These are phyloP conservation scores for Microsporum canis DNA, from an alignment of 2,329 filamentous ascomycete genomes.

Conservation along the genomic window DNA sequence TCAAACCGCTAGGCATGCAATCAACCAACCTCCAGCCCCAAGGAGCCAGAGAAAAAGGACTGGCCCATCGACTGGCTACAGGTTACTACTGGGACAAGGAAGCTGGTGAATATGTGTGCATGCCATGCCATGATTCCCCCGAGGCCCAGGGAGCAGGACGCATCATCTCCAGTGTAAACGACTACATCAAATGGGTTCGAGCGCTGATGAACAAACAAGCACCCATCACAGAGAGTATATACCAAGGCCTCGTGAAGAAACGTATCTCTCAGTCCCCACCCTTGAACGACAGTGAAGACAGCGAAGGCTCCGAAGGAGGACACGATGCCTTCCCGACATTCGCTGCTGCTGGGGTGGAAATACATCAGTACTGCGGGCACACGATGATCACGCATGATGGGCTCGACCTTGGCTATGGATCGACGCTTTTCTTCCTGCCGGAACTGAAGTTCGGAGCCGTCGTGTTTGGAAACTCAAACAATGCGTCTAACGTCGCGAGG, in stretches of 20 bases:
- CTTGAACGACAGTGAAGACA: background rate
- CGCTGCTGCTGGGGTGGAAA: conserved; percentile 6
- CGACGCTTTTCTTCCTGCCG: background rate
- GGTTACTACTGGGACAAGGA: conserved; percentile 35
- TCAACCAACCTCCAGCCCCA: background rate
- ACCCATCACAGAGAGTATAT: conserved; percentile 18
- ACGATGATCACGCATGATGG: conserved; percentile 8
- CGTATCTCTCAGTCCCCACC: conserved; percentile 18
- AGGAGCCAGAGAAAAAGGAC: conserved; percentile 11
- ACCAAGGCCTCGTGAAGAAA: conserved; percentile 17
- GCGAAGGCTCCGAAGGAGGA: conserved; percentile 10
- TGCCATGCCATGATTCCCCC: conserved; percentile 20
- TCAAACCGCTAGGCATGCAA: background rate
- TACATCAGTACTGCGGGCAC: conserved; percentile 6
- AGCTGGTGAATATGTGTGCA: conserved; percentile 11
- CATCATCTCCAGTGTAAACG: conserved; percentile 27
- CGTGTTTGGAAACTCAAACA: background rate
- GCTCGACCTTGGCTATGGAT: background rate
- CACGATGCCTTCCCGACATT: conserved; percentile 13
- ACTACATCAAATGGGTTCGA: conserved; percentile 23
- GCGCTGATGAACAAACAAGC: conserved; percentile 21
- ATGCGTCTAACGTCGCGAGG: background rate
- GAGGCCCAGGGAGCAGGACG: conserved; percentile 35
- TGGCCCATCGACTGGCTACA: conserved; percentile 27
- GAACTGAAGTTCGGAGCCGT: background rate